Evolutionary conservation across 2,329 filamentous ascomycete genomes (phyloP), one percentile per base, ranked within the genome.

Genomic region (Trichoderma cornu-damae): DNA sequence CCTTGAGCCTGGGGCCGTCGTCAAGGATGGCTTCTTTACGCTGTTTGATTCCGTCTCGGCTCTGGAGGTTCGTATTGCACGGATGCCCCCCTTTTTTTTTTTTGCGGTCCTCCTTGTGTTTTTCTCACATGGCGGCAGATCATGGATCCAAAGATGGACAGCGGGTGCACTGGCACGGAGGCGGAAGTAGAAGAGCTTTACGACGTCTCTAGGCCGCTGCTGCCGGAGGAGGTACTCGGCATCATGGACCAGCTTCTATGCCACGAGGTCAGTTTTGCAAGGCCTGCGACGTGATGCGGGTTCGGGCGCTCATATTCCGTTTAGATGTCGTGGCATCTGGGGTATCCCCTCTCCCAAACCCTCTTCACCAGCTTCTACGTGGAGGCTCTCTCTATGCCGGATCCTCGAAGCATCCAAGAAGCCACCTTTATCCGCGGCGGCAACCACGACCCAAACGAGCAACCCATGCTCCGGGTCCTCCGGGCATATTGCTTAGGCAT

Each of bases 131-230:
- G 35, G 40, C 8, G 38, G 24, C 66, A 99, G 94, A 96, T 99
- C 65, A 96, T 96, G 90, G 94, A 99, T 68, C 86, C 89, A 1
- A 99, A 97, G 74, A 99, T 99, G 94, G 94, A 99, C 72, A 96
- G 90, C 68, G 94, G 94, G 26, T 91, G 87, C 63, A 77, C 95
- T 6, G 80, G 84, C 18, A 83, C 87, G 6, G 88, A 86, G 28
- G 90, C 96, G 67, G 84, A 85, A n/a, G 81, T 93, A 32, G 89
- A 96, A 59, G 87, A 93, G 61, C 81, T 88, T 50, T 96, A 93
- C 71, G 87, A 96, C 67, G 83, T 91, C 38, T 76, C 82, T 42
- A 77, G 79, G 46, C 76, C 81, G 6, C 75, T 96, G 38, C 77
- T 86, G 12, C 88, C 90, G 0, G 84, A 88, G 64, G 87, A 99